Base-by-base conservation (phyloP, 116 monocot genomes). In the Posidonia oceanica region DNA sequence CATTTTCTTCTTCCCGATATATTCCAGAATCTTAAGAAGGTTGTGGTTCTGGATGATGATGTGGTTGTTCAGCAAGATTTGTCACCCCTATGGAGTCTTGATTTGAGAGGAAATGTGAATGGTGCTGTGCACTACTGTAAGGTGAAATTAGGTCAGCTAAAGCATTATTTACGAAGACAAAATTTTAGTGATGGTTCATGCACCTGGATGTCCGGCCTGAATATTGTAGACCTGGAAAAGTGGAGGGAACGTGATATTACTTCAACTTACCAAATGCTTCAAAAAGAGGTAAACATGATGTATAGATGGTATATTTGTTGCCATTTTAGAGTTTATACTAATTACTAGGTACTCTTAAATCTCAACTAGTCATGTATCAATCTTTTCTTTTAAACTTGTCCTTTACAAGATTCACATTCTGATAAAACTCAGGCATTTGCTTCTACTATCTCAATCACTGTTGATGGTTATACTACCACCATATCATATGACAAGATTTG, bases 1-100 rank as follows among this genome's bases (percentile, higher is more conserved):
- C 94, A 99, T 74, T 99, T 88, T 74, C 81, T 99, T 71, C 86
- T 99, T 73, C 79, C 94, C 63, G 83, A 94, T 29, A 80, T 99
- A 80, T 93, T 99, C 69, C 80, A 90, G 74, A 78, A 84, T 74
- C 73, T 99, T 64, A 94, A 88, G 37, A 93, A 75, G 75, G 88
- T 93, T 14, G 74, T 99, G 37, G 68, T 99, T 59, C 82, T 99
- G 75, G 94, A 91, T 81, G 99, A 99, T 85, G 99, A 94, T 80
- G 76, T 99, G 51, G 83, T 99, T 48, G 80, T 99, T 76, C 99
- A 99, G 71, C 66, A 75, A 72, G 99, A 99, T 59, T 80, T 99
- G 29, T 88, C 88, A 67, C 67, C 79, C 12, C 80, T 99, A 52
- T 99, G 99, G 99, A 69, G 72, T 63, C 56, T 88, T 71, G 88